Percentiles rank a stretch among this genome's conserved stretches.
Conservation (phyloP, 306 rosid genomes). For the Acmispon strigosus region DNA sequence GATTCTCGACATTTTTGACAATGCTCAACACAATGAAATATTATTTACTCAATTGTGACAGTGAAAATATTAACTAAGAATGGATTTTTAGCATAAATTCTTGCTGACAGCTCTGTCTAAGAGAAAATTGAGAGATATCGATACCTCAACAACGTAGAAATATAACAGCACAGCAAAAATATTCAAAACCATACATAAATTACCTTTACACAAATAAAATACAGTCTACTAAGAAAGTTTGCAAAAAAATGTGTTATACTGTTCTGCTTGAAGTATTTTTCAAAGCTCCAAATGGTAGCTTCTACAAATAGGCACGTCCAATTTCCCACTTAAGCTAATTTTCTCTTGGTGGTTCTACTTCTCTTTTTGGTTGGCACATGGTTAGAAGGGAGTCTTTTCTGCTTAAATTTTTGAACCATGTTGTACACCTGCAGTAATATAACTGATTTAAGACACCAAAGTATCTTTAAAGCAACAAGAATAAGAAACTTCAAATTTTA, state of each 20-base stretch:
- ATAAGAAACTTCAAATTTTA: neutral
- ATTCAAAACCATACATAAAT: neutral
- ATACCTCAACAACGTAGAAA: neutral
- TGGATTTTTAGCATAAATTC: too few species aligned
- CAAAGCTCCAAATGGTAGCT: neutral
- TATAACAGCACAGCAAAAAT: neutral
- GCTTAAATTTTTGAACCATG: conserved; percentile 71
- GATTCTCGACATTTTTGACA: too few species aligned
- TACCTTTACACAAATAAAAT: neutral
- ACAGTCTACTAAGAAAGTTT: neutral
- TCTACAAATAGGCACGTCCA: too few species aligned
- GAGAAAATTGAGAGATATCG: neutral
- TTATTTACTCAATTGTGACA: too few species aligned
- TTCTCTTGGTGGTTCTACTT: conserved; percentile 29
- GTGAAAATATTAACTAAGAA: too few species aligned
- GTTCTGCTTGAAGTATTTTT: neutral
- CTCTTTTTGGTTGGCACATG: conserved; percentile 37
- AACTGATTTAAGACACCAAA: neutral
- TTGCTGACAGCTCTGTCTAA: neutral
- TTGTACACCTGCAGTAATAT: conserved; percentile 52
- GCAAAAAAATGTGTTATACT: neutral
- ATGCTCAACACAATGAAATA: too few species aligned
- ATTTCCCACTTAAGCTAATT: neutral
- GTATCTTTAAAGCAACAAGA: neutral
- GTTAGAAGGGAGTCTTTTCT: conserved; percentile 28